Evolutionary conservation across 2,329 filamentous ascomycete genomes (phyloP).

Genomic region (Aschersonia sp.): DNA sequence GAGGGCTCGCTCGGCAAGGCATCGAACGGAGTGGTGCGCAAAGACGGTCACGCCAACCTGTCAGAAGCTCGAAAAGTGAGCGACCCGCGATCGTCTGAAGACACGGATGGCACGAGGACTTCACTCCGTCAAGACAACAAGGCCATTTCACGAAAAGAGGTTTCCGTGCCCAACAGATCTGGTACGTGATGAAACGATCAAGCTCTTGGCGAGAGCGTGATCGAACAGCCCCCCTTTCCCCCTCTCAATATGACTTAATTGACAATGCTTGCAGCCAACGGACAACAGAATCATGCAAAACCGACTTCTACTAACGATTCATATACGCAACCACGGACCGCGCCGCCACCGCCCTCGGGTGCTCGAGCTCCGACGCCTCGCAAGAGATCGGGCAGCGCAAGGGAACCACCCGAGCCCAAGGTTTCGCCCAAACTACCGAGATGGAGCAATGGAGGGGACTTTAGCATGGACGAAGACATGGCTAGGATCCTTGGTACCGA

Average conservation of each 20-base stretch:
- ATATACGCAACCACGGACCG: constrained; percentile 44
- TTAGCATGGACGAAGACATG: constrained; percentile 93
- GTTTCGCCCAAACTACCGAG: constrained; percentile 54
- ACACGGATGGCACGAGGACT: constrained; percentile 31
- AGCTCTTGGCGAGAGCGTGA: too few relatives aligned
- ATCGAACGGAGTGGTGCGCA: constrained; percentile 16
- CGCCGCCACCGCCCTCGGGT: constrained; percentile 33
- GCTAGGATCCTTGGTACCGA: constrained; percentile 72
- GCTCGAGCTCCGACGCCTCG: constrained; percentile 17
- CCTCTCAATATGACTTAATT: background rate
- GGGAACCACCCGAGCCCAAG: constrained; percentile 27
- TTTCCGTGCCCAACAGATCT: constrained; percentile 26
- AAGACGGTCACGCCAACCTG: constrained; percentile 9
- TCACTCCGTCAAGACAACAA: constrained; percentile 26
- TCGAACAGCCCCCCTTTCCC: background rate
- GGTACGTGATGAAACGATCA: constrained; percentile 19
- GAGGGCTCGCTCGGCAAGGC: constrained; percentile 19
- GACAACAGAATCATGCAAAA: constrained; percentile 2
- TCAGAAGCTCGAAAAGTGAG: constrained; percentile 21
- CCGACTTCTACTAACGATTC: constrained; percentile 24
- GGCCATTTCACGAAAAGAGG: constrained; percentile 50
- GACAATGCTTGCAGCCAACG: background rate
- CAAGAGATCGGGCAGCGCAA: constrained; percentile 34
- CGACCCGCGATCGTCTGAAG: constrained; percentile 41
- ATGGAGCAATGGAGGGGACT: constrained; percentile 71